These are phyloP conservation scores for Sporopachydermia cereana DNA, from an alignment of 1,139 yeast species.

Conservation along the genomic window DNA sequence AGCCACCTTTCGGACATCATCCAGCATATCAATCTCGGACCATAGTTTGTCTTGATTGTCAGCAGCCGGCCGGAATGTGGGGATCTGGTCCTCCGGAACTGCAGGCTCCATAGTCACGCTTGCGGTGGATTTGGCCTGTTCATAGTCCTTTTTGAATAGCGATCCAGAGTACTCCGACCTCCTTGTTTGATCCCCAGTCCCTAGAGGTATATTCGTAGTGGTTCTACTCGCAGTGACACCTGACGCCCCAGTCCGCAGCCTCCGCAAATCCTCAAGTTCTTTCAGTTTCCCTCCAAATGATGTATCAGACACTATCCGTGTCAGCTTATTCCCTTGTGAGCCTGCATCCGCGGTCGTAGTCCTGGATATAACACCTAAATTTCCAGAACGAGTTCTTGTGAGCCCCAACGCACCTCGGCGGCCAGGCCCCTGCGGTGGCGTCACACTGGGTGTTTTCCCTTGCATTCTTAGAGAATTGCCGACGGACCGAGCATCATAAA, in stretches of 20 bases:
- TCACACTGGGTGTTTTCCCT: not conserved
- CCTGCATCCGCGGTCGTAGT: not conserved
- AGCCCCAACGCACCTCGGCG: not conserved
- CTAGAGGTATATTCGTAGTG: not conserved
- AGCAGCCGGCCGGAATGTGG: constrained; percentile 22
- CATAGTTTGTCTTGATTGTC: constrained; percentile 58
- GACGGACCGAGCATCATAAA: not conserved
- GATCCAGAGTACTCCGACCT: not conserved
- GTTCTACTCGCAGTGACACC: not conserved
- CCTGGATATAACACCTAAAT: not conserved
- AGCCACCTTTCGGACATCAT: constrained; percentile 64
- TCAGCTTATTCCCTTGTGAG: not conserved
- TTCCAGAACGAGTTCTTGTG: not conserved
- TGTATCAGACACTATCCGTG: not conserved
- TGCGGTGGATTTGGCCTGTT: not conserved
- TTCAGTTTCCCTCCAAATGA: not conserved
- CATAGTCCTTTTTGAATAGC: constrained; percentile 1
- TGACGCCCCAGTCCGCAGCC: not conserved
- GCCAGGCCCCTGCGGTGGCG: not conserved
- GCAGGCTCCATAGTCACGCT: not conserved
- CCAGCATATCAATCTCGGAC: constrained; percentile 82
- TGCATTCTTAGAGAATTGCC: not conserved
- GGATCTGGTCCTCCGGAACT: constrained; percentile 14
- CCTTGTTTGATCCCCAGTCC: not conserved
- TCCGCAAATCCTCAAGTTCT: not conserved